Conservation (phyloP, 1,284 basidiomycete species). For the Tilletia walkeri region DNA sequence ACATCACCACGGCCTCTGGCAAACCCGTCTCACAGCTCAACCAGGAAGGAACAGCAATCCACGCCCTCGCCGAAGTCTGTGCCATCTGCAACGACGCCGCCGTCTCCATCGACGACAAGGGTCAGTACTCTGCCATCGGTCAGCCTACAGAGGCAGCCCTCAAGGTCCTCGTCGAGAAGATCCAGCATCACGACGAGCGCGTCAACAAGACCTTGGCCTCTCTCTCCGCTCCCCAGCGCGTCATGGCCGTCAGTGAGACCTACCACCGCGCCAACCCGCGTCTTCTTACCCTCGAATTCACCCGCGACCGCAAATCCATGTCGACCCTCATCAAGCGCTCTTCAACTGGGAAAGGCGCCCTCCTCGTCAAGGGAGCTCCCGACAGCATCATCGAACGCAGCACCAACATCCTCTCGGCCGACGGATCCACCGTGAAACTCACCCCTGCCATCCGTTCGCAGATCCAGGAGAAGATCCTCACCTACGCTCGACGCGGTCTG, state of each 20-base stretch:
- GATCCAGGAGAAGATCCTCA: constrained; percentile 65
- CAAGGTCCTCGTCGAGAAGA: constrained; percentile 75
- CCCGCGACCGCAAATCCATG: constrained; percentile 98
- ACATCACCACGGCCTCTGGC: constrained; percentile 33
- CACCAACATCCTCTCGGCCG: constrained; percentile 66
- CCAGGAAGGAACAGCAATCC: constrained; percentile 39
- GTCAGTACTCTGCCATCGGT: constrained; percentile 77
- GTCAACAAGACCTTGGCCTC: constrained; percentile 63
- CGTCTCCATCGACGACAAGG: constrained; percentile 63
- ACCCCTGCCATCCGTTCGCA: constrained; percentile 67
- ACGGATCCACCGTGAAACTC: constrained; percentile 22
- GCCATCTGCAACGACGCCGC: constrained; percentile 53
- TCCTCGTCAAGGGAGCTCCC: constrained; percentile 87
- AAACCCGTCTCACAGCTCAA: constrained; percentile 35
- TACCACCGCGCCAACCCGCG: constrained; percentile 76
- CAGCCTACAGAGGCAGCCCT: constrained; percentile 75
- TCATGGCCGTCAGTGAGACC: constrained; percentile 74
- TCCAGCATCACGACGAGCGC: constrained; percentile 59
- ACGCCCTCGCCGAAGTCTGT: constrained; percentile 48
- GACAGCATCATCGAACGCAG: constrained; percentile 90
- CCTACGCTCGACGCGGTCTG: constrained; percentile 78
- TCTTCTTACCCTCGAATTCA: constrained; percentile 92
- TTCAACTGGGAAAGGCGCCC: constrained; percentile 63
- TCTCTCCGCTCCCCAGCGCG: constrained; percentile 67
- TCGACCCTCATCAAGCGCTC: constrained; percentile 73